A percentile compares a stretch with the other conserved stretches of the same genome.
Evolutionary conservation across 495 filamentous ascomycete genomes (phyloP).

Genomic region (Penicillium coffeae): DNA sequence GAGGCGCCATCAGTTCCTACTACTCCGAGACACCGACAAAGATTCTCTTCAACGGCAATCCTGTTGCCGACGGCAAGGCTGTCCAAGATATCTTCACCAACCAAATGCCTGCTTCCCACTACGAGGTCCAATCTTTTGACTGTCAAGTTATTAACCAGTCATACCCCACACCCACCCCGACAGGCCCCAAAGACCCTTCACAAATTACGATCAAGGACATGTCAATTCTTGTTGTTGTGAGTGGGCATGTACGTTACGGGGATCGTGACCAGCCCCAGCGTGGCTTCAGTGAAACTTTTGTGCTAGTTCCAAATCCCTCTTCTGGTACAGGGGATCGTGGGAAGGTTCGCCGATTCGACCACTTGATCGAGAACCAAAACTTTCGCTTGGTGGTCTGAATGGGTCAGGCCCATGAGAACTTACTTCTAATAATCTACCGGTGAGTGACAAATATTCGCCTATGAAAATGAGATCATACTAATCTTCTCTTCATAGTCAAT

Average conservation of each 20-base stretch:
- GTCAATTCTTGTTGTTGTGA: slow-evolving; percentile 64
- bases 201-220: slow-evolving; percentile 52
- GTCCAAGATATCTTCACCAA: slow-evolving; percentile 59
- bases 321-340: slow-evolving; percentile 40
- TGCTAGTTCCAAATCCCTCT: slow-evolving; percentile 74
- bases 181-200: slow-evolving; percentile 32
- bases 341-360: slow-evolving; percentile 45
- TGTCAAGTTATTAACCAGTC: slow-evolving; percentile 69
- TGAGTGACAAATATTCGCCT: too few relatives aligned
- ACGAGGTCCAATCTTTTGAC: slow-evolving; percentile 66
- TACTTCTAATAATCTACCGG: too few relatives aligned
- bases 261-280: slow-evolving; percentile 53
- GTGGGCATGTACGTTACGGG: slow-evolving; percentile 61
- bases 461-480: too few relatives aligned
- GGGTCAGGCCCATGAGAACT: too few relatives aligned
- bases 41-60: slow-evolving; percentile 66
- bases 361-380: slow-evolving; percentile 71
- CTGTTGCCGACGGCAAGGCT: slow-evolving; percentile 49
- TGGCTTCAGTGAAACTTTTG: slow-evolving; percentile 70
- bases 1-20: slow-evolving; percentile 51
- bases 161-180: slow-evolving; percentile 43
- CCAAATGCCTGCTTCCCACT: slow-evolving; percentile 56
- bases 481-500: too few relatives aligned
- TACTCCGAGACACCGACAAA: slow-evolving; percentile 51
- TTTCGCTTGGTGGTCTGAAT: slow-evolving; percentile 60